Evolutionary conservation across 176 grass and related monocot genomes (phyloP).

Genomic region (Microstegium vimineum): DNA sequence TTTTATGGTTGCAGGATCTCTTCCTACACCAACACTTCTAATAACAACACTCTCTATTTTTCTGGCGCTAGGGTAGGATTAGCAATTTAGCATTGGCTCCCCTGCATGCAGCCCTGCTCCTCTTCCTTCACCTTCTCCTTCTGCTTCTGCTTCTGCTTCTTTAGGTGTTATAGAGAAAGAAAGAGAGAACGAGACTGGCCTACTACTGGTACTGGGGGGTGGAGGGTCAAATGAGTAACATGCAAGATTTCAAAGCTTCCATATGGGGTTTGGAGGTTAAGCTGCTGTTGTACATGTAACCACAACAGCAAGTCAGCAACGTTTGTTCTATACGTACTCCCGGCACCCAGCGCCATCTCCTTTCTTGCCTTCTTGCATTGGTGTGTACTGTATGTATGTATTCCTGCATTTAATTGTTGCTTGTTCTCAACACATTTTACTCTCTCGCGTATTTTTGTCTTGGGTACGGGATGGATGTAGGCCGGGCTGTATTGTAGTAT

Average conservation of each 20-base stretch:
- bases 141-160: no score
- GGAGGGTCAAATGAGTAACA: slow-evolving; percentile 69
- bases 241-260: slow-evolving; percentile 45
- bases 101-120: no score
- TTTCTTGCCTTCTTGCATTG: not conserved
- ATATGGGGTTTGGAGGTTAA: slow-evolving; percentile 30
- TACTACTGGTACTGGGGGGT: not conserved
- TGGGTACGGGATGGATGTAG: slow-evolving; percentile 9
- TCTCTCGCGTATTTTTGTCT: not conserved
- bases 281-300: slow-evolving; percentile 29
- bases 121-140: not conserved
- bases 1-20: slow-evolving; percentile 49
- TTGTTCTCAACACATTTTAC: not conserved
- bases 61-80: not conserved
- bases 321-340: not conserved
- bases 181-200: not conserved
- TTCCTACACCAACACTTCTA: slow-evolving; percentile 30
- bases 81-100: slow-evolving; percentile 14
- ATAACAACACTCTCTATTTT: slow-evolving; percentile 23
- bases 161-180: not conserved
- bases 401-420: slow-evolving; percentile 21
- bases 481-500: not conserved
- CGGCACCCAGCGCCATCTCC: not conserved
- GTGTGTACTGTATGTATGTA: slow-evolving; percentile 12
- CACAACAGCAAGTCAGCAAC: not conserved